Conservation (phyloP, 1,284 basidiomycete genomes). For the Caloboletus firmus region DNA sequence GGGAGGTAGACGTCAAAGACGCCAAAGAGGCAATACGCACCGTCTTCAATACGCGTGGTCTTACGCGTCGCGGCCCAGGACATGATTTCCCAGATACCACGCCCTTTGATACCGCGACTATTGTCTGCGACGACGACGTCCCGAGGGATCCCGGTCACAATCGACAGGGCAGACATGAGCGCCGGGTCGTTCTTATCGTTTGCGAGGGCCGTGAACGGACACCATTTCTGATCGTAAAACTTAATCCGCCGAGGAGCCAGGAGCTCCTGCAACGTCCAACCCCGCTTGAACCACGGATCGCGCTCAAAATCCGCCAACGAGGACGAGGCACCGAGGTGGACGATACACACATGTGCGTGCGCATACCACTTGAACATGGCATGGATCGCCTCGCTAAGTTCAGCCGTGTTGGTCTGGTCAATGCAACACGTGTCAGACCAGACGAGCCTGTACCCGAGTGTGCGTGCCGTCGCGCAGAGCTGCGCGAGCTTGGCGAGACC, state of each 20-base stretch:
- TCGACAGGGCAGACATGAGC: conserved; percentile 17
- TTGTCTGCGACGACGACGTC: conserved; percentile 21
- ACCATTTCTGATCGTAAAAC: conserved; percentile 27
- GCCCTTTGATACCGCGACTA: conserved; percentile 16
- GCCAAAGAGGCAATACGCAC: conserved; percentile 24
- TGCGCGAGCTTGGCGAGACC: conserved; percentile 20
- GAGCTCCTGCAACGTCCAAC: conserved; percentile 33
- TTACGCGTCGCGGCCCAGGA: conserved; percentile 27
- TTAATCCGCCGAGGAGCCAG: conserved; percentile 27
- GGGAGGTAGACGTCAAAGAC: conserved; percentile 20
- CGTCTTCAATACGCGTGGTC: conserved; percentile 27
- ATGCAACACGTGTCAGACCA: conserved; percentile 35
- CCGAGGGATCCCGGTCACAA: conserved; percentile 22
- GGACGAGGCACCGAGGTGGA: conserved; percentile 22
- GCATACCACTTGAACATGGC: conserved; percentile 34
- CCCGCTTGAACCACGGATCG: conserved; percentile 30
- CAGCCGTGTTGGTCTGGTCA: conserved; percentile 16
- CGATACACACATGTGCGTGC: conserved; percentile 28
- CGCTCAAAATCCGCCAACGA: conserved; percentile 14
- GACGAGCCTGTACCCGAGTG: conserved; percentile 16
- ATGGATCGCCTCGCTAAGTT: conserved; percentile 31
- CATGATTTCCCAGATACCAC: conserved; percentile 27
- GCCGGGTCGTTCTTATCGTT: conserved; percentile 22
- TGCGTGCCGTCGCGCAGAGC: conserved; percentile 23
- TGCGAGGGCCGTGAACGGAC: conserved; percentile 12